Evolutionary conservation across 345 rosid species (phyloP).

Genomic region (Citrus sp.): DNA sequence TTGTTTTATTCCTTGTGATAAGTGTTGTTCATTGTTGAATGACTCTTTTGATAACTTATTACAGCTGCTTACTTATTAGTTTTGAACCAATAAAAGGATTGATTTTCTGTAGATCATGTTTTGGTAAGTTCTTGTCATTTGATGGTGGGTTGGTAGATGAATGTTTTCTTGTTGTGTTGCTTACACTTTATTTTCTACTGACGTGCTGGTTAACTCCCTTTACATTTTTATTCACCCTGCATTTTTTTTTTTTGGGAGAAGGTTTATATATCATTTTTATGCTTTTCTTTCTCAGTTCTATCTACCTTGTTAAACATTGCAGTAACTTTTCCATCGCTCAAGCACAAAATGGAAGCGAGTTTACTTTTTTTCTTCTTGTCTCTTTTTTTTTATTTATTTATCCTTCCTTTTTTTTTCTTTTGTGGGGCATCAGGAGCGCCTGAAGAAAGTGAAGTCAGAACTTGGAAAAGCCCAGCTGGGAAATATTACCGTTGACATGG

Average conservation of each 20-base stretch:
- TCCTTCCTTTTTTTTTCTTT: background rate
- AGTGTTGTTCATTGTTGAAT: background rate
- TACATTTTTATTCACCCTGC: background rate
- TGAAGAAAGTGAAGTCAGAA: slow-evolving; percentile 80
- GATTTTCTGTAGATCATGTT: background rate
- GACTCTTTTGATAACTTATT: background rate
- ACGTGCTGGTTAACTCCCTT: background rate
- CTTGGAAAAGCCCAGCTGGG: slow-evolving; percentile 92
- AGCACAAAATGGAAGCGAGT: background rate
- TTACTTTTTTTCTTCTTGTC: too few relatives aligned
- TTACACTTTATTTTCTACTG: background rate
- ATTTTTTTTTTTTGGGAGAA: background rate
- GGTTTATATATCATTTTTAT: background rate
- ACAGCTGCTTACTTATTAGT: background rate
- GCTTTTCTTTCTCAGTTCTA: background rate
- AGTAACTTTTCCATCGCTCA: background rate
- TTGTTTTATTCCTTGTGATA: background rate
- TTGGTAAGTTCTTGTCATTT: background rate
- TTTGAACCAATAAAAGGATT: background rate
- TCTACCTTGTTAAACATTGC: background rate
- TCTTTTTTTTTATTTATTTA: background rate
- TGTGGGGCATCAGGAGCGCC: slow-evolving; percentile 61
- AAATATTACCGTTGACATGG: slow-evolving; percentile 92
- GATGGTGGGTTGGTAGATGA: background rate
- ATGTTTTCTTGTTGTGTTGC: background rate